Evolutionary conservation across 1,284 basidiomycete genomes (phyloP), one percentile per base, ranked within the genome.

Genomic region (Mycena citricolor): DNA sequence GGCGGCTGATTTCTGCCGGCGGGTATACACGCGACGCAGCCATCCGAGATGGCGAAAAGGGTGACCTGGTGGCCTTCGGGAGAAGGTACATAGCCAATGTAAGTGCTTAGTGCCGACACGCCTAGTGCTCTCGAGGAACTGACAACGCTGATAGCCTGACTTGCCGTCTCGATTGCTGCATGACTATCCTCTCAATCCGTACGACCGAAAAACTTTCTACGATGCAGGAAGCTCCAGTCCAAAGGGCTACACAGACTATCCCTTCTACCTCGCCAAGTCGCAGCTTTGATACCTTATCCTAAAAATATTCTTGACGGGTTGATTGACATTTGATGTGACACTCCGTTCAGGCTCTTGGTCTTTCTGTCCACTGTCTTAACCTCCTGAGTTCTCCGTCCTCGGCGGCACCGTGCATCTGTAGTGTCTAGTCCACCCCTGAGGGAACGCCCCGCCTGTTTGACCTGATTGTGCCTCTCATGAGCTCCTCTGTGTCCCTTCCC

Each of bases 11-110:
- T 32, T 41, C 32, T 39, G 55, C 43, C 23, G 58, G 66, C 13
- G 44, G 60, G n/a, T 66, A 67, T 23, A 66, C 63, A 57, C 46
- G 48, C 3, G 55, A 56, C 0, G 54, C 56, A 24, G 38, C 57
- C 5, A 67, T 74, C 41, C 63, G 76, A 41, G 58, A 58, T 1
- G 67, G 69, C 0, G 61, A 65, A 44, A 51, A 54, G 44, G 57
- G 62, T 47, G 54, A 70, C 50, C n/a, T 74, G 22, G 60, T 78
- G 29, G 72, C 68, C 0, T 72, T 75, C 51, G 78, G 76, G 1
- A 58, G 76, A 16, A 61, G 56, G 39, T 80, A 69, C 52, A 74
- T 79, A 47, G 59, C 68, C 2, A 72, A 73, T 47, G 67, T 73
- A 32, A 59, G 3, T 42, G 66, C 2, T 37, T 46, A 58, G 53